Evolutionary conservation across 164 flowering plant species (phyloP).

Genomic region (Paratinospora sagittata): DNA sequence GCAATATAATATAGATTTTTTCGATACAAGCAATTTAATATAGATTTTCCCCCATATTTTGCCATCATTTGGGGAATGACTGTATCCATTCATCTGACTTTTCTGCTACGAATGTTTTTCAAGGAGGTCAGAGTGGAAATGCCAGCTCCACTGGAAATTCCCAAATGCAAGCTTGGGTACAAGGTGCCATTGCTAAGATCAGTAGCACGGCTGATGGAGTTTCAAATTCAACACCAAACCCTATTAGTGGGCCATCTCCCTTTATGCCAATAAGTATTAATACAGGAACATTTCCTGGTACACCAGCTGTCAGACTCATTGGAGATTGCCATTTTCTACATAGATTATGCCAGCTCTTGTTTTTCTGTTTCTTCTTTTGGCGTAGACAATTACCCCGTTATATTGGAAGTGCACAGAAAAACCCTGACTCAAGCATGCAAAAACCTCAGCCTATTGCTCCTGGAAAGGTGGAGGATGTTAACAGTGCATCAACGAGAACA

Average conservation of each 20-base stretch:
- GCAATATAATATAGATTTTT: no score
- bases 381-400: constrained; percentile 65
- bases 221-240: constrained; percentile 64
- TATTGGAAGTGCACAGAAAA: constrained; percentile 51
- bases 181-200: constrained; percentile 99
- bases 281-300: constrained; percentile 99
- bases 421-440: constrained; percentile 55
- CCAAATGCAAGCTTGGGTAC: constrained; percentile 99
- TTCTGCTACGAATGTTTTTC: constrained; percentile 6
- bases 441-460: constrained; percentile 56
- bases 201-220: constrained; percentile 84
- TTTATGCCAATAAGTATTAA: constrained; percentile 97
- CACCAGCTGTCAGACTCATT: constrained; percentile 97
- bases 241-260: constrained; percentile 76
- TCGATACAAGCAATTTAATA: neutral
- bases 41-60: neutral
- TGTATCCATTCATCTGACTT: neutral
- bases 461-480: constrained; percentile 67
- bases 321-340: constrained; percentile 99
- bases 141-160: constrained; percentile 83
- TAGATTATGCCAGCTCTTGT: constrained; percentile 85
- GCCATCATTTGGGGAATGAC: neutral
- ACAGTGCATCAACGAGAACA: constrained; percentile 37
- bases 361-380: constrained; percentile 91
- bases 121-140: constrained; percentile 75